Evolutionary conservation across 2,329 filamentous ascomycete genomes (phyloP), one percentile per base, ranked within the genome.

Genomic region (Penicillium vulpinum): DNA sequence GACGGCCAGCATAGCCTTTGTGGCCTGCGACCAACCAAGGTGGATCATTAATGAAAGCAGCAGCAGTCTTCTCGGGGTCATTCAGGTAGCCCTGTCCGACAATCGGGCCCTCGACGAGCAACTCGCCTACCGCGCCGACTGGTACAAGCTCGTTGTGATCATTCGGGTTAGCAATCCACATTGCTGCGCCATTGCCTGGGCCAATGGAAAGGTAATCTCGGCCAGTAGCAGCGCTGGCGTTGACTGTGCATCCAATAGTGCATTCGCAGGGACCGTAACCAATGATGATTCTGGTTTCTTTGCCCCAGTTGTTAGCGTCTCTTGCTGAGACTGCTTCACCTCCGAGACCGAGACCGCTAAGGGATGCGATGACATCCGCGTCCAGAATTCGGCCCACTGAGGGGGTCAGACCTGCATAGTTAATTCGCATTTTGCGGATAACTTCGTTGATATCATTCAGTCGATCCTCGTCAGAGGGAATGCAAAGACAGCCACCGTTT

Each of bases 361-460:
- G 66, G 1, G 71, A 73, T 16, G 75, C 68, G 9, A 81, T 74
- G 8, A 78, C 75, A 49, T 73, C 66, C 0, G 77, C 69, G 13
- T 75, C 70, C 15, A 82, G 55, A 6, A 80, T 70, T 4, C 76
- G 71, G 0, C 84, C 84, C n/a, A 88, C 78, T 0, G 83, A 78
- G 0, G 85, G 81, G 0, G 86, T 88, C 67, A 88, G 78, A 62
- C 84, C 83, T 0, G 78, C 81, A 75, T 80, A 82, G 40, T 79
- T 83, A 35, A 82, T 79, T 7, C 76, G 70, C 77, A 83, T 81
- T 0, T 74, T 67, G 4, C 78, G 76, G 33, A 86, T 81, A 1
- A 77, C 77, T 0, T 75, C 77, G 2, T 76, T 73, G 15, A 85
- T 77, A 53, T 84, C 78, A 48, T 78, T 76, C 1, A 80, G 60